Evolutionary conservation across 2,329 filamentous ascomycete genomes (phyloP).

Genomic region (Epichloe typhina): DNA sequence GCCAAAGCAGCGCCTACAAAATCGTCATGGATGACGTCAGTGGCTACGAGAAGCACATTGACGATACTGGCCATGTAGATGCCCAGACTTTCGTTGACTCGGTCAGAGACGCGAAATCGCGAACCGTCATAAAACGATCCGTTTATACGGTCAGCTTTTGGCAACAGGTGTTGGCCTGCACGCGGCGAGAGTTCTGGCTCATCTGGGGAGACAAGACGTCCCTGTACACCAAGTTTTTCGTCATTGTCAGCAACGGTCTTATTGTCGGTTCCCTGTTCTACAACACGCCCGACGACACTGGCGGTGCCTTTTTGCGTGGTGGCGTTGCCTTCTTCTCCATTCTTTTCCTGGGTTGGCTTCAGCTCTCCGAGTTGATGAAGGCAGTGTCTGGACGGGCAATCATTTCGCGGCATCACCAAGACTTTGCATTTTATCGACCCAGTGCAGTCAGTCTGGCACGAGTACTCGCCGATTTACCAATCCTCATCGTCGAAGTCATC

Average conservation of each 20-base stretch:
- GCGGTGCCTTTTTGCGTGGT: constrained; percentile 46
- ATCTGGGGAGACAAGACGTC: constrained; percentile 62
- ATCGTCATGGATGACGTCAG: constrained; percentile 31
- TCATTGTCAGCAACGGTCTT: constrained; percentile 58
- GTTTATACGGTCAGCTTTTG: constrained; percentile 63
- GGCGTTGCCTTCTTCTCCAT: constrained; percentile 40
- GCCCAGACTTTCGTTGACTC: constrained; percentile 54
- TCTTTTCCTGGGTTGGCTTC: constrained; percentile 27
- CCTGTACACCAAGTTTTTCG: constrained; percentile 67
- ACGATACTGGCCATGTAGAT: constrained; percentile 51
- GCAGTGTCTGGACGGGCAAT: constrained; percentile 24
- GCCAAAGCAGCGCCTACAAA: constrained; percentile 30
- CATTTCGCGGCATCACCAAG: constrained; percentile 24
- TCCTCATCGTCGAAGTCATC: constrained; percentile 27
- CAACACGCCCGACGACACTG: constrained; percentile 44
- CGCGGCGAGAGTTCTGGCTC: constrained; percentile 65
- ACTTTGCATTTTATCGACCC: constrained; percentile 27
- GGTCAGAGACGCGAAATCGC: constrained; percentile 46
- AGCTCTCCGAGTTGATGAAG: constrained; percentile 22
- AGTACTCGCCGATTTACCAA: constrained; percentile 29
- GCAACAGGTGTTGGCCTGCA: constrained; percentile 56
- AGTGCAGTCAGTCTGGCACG: constrained; percentile 22
- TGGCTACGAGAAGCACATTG: constrained; percentile 64
- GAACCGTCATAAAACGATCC: constrained; percentile 12
- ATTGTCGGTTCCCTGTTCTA: constrained; percentile 74